Percentiles rank a stretch among this genome's conserved stretches.
phyloP scores from a whole-genome alignment of 2,329 filamentous ascomycete genomes.

The Polychaeton citri region DNA sequence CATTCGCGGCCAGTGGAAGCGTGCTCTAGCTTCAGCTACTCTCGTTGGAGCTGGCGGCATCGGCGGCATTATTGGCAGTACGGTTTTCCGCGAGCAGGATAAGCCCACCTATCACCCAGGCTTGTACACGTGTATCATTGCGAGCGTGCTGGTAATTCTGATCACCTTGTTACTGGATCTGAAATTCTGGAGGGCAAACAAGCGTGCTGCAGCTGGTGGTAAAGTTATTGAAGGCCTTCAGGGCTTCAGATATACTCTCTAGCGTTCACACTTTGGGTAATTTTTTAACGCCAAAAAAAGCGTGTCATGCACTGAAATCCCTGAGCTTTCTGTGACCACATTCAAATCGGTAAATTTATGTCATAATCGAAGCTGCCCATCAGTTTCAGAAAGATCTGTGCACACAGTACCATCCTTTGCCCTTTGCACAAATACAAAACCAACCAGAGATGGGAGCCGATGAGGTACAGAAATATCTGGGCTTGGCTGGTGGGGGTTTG shows the following conservation, averaged over 20 bases:
- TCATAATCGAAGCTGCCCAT: too few relatives aligned
- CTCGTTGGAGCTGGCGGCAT: slow-evolving; percentile 65
- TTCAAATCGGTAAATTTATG: too few relatives aligned
- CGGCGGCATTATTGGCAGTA: slow-evolving; percentile 49
- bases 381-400: too few relatives aligned
- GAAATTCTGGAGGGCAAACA: slow-evolving; percentile 22
- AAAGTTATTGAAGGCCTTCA: slow-evolving; percentile 21
- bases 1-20: slow-evolving; percentile 78
- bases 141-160: slow-evolving; percentile 15
- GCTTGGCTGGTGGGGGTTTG: too few relatives aligned
- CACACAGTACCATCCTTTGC: too few relatives aligned
- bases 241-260: slow-evolving; percentile 23
- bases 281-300: too few relatives aligned
- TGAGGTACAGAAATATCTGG: too few relatives aligned
- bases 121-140: slow-evolving; percentile 19
- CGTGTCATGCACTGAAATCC: too few relatives aligned
- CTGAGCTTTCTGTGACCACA: too few relatives aligned
- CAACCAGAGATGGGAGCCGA: too few relatives aligned
- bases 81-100: slow-evolving; percentile 21
- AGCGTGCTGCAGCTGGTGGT: slow-evolving; percentile 20
- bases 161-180: slow-evolving; percentile 17
- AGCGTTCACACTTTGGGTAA: too few relatives aligned
- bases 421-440: too few relatives aligned
- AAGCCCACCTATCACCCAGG: slow-evolving; percentile 20
- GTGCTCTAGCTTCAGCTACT: slow-evolving; percentile 63